Evolutionary conservation across 495 filamentous ascomycete species (phyloP), one percentile per base, ranked within the genome.

Genomic region (Corynascus novoguineensis): DNA sequence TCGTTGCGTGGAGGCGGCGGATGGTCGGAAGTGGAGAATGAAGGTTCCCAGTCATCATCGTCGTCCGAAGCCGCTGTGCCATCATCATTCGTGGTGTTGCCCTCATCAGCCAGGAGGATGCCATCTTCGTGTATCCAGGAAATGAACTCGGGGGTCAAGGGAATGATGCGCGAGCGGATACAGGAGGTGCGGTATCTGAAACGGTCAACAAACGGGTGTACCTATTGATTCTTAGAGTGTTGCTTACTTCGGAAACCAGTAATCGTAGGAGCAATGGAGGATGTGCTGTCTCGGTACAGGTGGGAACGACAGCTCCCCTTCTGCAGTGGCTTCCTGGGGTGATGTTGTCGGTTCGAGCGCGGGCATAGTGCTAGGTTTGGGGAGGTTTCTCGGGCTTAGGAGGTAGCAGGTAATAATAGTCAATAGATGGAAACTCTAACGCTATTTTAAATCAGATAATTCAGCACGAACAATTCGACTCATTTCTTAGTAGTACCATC

Each of bases 111-210:
- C 19, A 98, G 84, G 48, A 95, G 72, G 63, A 98, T 97, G 50
- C 93, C 92, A 65, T 98, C 93, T 63, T 89, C 87, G 60, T 86
- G 90, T 42, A 98, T 84, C 71, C 97, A 98, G 32, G 80, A 75
- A 47, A 97, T 71, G 68, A 99, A 97, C 8, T 83, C 71, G 4
- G 73, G 67, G 1, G 83, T 78, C 1, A 97, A 79, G 0, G 90
- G 87, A 32, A 97, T 87, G 35, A 89, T 78, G 17, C 87, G 84
- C 4, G 92, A 88, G 73, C 91, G 92, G 27, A 92, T 91, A 12
- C 88, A 87, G 25, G 88, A 76, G 8, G 82, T 70, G 46, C 91
- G 90, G 69, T 96, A 97, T 72, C 71, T 68, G 38, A 44, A 54
- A 0, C n/a, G 11, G 53, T 71, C 28, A 70, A 62, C 50, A 28